Evolutionary conservation across 768 basidiomycete genomes (phyloP).

Genomic region (Postia placenta): DNA sequence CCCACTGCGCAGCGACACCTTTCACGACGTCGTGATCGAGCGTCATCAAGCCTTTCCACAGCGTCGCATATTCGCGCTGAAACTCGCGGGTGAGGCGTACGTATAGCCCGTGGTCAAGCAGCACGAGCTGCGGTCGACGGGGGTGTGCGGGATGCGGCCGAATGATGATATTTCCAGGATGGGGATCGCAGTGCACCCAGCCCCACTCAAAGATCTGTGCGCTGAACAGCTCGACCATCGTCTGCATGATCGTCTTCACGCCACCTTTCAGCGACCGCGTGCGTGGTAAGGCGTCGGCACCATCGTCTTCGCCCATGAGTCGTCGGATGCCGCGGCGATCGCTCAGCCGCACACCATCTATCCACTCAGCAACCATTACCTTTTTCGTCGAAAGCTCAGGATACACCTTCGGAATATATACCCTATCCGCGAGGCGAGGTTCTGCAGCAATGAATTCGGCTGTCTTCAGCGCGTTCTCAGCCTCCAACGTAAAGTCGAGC

Average conservation of each 20-base stretch:
- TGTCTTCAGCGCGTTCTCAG: conserved; percentile 67
- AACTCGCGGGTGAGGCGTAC: conserved; percentile 65
- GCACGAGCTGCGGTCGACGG: conserved; percentile 55
- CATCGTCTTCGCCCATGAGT: conserved; percentile 46
- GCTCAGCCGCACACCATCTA: conserved; percentile 67
- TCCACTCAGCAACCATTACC: conserved; percentile 84
- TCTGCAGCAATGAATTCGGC: conserved; percentile 64
- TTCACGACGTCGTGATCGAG: conserved; percentile 50
- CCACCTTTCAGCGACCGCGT: conserved; percentile 46
- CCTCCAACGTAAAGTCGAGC: conserved; percentile 78
- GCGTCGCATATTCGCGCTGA: conserved; percentile 64
- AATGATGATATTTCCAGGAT: conserved; percentile 76
- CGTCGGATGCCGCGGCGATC: conserved; percentile 51
- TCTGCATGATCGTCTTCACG: conserved; percentile 65
- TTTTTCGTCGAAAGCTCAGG: conserved; percentile 66
- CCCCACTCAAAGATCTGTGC: conserved; percentile 92
- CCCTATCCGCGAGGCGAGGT: conserved; percentile 59
- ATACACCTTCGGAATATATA: conserved; percentile 76
- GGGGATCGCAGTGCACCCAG: conserved; percentile 76
- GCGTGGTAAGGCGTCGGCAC: background rate
- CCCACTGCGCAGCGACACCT: conserved; percentile 52
- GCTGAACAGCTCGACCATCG: conserved; percentile 82
- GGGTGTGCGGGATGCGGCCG: conserved; percentile 48
- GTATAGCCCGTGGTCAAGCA: conserved; percentile 92
- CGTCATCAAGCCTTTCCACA: conserved; percentile 66